phyloP scores from a whole-genome alignment of 805 yeast species.

The Candida schatavii region DNA sequence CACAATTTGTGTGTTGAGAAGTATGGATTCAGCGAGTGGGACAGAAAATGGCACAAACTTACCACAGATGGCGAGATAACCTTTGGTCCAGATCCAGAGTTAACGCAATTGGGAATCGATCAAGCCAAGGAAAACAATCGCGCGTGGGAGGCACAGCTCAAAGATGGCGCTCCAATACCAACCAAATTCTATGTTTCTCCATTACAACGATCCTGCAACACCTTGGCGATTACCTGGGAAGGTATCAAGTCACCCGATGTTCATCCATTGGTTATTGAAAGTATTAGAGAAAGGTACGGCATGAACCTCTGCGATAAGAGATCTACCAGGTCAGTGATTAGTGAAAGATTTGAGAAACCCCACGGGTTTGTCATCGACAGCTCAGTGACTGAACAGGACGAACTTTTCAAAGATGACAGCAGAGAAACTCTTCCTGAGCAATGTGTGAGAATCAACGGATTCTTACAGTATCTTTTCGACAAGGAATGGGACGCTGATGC shows the following conservation, averaged over 20 bases:
- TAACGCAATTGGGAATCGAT: slow-evolving; percentile 43
- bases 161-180: slow-evolving; percentile 31
- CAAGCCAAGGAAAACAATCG: slow-evolving; percentile 45
- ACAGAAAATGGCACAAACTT: slow-evolving; percentile 41
- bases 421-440: slow-evolving; percentile 43
- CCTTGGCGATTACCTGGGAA: slow-evolving; percentile 47
- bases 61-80: slow-evolving; percentile 45
- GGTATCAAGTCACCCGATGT: slow-evolving; percentile 13
- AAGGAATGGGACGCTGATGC: slow-evolving; percentile 11
- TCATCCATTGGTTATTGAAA: slow-evolving; percentile 34
- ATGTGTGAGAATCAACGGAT: slow-evolving; percentile 31
- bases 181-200: slow-evolving; percentile 47
- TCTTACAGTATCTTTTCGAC: slow-evolving; percentile 35
- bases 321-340: slow-evolving; percentile 33
- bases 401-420: slow-evolving; percentile 34
- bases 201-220: slow-evolving; percentile 49
- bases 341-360: slow-evolving; percentile 33
- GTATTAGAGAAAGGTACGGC: slow-evolving; percentile 48
- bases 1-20: slow-evolving; percentile 47
- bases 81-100: slow-evolving; percentile 53
- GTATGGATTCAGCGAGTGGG: slow-evolving; percentile 48
- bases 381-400: slow-evolving; percentile 46
- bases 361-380: slow-evolving; percentile 41
- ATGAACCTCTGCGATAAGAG: slow-evolving; percentile 51
- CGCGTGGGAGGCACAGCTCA: slow-evolving; percentile 39